A percentile compares a stretch with the other conserved stretches of the same genome.
phyloP scores from a whole-genome alignment of 306 rosid species.

The Nissolia schottii region DNA sequence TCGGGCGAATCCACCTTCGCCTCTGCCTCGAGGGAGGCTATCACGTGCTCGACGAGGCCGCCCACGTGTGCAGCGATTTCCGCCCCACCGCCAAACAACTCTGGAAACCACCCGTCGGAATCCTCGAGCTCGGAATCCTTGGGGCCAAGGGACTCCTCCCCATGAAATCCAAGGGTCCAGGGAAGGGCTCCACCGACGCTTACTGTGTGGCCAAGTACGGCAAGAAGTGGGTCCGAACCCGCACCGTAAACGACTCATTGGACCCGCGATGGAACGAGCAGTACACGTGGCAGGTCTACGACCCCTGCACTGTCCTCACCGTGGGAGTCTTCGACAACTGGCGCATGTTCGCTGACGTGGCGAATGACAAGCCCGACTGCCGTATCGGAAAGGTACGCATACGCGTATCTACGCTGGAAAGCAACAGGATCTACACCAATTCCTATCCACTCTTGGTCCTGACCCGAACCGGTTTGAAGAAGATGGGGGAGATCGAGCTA shows the following conservation, averaged over 20 bases:
- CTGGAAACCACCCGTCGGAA: constrained; percentile 82
- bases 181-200: constrained; percentile 71
- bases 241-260: constrained; percentile 66
- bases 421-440: constrained; percentile 70
- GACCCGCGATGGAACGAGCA: constrained; percentile 95
- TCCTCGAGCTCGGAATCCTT: constrained; percentile 84
- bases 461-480: constrained; percentile 59
- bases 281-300: constrained; percentile 88
- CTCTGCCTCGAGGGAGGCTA: constrained; percentile 91
- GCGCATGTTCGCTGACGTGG: constrained; percentile 44
- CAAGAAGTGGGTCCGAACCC: constrained; percentile 83
- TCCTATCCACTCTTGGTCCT: constrained; percentile 69
- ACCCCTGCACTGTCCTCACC: constrained; percentile 77
- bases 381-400: constrained; percentile 77
- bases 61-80: constrained; percentile 94
- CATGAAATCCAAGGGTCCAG: constrained; percentile 54
- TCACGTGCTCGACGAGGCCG: constrained; percentile 98
- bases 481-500: constrained; percentile 83
- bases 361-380: constrained; percentile 35
- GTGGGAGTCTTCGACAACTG: constrained; percentile 75
- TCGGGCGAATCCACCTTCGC: constrained; percentile 69
- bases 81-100: constrained; percentile 91
- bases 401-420: constrained; percentile 83
- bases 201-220: constrained; percentile 90
- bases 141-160: constrained; percentile 84